Percentiles rank a stretch among this genome's conserved stretches.
These are phyloP conservation scores for Onygena corvina DNA, from an alignment of 2,329 filamentous ascomycete genomes.

Conservation along the genomic window DNA sequence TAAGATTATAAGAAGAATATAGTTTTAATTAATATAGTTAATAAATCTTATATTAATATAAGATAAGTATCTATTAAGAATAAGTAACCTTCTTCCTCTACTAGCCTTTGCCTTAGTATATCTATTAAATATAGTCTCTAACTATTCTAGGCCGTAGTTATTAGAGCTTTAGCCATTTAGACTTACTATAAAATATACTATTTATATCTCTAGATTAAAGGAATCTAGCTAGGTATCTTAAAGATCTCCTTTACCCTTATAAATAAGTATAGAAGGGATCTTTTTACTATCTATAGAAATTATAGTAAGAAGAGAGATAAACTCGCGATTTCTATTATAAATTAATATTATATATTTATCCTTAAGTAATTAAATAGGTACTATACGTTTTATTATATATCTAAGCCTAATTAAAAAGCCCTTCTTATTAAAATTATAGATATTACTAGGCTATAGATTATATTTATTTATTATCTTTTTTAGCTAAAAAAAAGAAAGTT, in stretches of 20 bases:
- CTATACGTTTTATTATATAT: neutral
- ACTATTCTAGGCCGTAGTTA: neutral
- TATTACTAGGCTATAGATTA: neutral
- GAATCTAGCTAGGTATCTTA: neutral
- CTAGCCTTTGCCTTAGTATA: neutral
- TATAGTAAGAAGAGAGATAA: neutral
- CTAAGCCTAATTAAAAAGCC: neutral
- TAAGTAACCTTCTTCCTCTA: no score
- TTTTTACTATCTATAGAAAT: slow-evolving; percentile 2
- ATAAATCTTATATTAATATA: neutral
- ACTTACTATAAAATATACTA: neutral
- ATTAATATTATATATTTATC: neutral
- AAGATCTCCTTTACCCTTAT: no score
- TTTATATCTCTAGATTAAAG: neutral
- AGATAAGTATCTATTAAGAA: no score
- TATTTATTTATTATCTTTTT: neutral
- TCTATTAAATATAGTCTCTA: neutral
- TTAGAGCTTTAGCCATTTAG: neutral
- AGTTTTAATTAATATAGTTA: neutral
- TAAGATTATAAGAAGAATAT: neutral
- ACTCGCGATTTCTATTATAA: slow-evolving; percentile 17
- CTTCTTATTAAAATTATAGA: slow-evolving; percentile 4
- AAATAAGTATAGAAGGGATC: neutral
- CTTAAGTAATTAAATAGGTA: neutral
- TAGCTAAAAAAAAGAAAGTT: neutral